These are phyloP conservation scores for Mangifera indica DNA, from an alignment of 345 rosid genomes.

Conservation along the genomic window DNA sequence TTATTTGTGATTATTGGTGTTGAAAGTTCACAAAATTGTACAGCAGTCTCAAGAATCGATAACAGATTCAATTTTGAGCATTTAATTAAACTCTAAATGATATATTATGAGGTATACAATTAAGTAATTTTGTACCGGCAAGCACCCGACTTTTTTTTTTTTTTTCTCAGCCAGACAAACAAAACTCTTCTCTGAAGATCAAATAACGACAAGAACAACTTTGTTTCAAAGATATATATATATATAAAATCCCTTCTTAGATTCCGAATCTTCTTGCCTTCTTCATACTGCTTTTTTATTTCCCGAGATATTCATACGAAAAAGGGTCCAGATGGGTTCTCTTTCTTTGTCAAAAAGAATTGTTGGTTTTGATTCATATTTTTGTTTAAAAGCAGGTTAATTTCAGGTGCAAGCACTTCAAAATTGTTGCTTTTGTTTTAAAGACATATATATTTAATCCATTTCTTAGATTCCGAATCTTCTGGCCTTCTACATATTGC, in stretches of 20 bases:
- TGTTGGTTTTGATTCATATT: no score
- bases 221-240: no score
- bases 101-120: no score
- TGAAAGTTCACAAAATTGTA: background rate
- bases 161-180: background rate
- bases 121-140: no score
- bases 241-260: no score
- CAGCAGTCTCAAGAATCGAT: background rate
- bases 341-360: background rate
- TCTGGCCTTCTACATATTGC: conserved; percentile 8
- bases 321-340: background rate
- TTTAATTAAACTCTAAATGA: no score
- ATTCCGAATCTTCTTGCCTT: conserved; percentile 4
- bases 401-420: no score
- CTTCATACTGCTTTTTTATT: conserved; percentile 3
- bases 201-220: no score
- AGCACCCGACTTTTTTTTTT: no score
- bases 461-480: background rate
- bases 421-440: background rate
- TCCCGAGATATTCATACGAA: background rate
- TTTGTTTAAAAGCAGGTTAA: no score
- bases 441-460: no score
- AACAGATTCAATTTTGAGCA: no score
- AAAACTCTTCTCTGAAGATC: background rate
- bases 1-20: background rate